Conservation (phyloP, 768 basidiomycete species). For the Suillus sp. region DNA sequence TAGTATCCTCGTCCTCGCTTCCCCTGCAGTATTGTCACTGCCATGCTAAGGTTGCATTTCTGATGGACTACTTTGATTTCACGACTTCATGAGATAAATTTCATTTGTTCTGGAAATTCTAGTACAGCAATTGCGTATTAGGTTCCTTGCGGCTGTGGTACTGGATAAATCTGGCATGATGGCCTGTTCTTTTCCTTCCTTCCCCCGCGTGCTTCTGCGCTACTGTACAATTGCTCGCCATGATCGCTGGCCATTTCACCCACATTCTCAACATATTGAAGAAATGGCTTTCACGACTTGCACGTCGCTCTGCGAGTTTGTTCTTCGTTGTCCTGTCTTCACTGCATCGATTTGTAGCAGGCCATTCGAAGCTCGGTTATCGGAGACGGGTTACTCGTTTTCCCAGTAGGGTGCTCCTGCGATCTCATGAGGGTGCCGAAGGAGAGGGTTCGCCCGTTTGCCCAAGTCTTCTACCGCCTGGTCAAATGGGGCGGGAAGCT, state of each 20-base stretch:
- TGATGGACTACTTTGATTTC: background rate
- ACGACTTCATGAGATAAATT: background rate
- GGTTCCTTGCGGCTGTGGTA: background rate
- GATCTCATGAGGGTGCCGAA: background rate
- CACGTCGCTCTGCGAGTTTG: constrained; percentile 6
- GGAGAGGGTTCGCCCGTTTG: background rate
- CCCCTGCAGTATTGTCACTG: background rate
- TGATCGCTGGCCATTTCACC: background rate
- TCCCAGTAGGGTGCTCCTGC: background rate
- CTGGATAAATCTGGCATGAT: background rate
- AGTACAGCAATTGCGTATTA: constrained; percentile 3
- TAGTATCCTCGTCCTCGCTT: background rate
- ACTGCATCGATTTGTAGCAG: background rate
- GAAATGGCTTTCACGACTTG: constrained; percentile 8
- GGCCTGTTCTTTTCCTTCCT: background rate
- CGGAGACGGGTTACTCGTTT: background rate
- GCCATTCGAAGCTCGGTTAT: background rate
- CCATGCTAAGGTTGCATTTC: background rate
- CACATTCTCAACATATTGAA: background rate
- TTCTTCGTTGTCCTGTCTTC: background rate
- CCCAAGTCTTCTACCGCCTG: constrained; percentile 3
- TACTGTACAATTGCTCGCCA: background rate
- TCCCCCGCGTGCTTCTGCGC: background rate
- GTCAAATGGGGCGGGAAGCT: background rate
- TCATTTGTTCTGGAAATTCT: background rate